Evolutionary conservation across 2,329 filamentous ascomycete genomes (phyloP), one percentile per base, ranked within the genome.

Genomic region (Aspergillus brunneoviolaceus): DNA sequence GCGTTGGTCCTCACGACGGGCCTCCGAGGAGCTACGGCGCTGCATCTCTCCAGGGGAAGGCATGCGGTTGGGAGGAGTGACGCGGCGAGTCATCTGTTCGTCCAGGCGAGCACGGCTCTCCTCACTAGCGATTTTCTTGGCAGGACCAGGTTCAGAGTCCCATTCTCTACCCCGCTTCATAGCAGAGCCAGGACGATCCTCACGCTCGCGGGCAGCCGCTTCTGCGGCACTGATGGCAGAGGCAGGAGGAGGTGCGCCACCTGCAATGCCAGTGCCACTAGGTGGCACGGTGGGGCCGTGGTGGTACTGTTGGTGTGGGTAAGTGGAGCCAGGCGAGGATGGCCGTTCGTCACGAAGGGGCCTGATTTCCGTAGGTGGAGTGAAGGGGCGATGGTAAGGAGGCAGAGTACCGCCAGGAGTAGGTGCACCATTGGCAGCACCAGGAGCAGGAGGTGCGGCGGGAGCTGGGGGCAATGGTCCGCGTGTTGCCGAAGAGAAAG

Each of bases 141-240:
- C 69, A 6, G 78, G 77, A 12, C 74, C 82, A 4, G 87, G 79
- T 39, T 96, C 92, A 39, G 94, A 89, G 67, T 98, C 95, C 93
- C 95, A 97, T 71, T 98, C 95, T 52, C 93, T 88, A 74, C 88
- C 84, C 60, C 95, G 87, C 83, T 99, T 99, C 59, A 91, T 82
- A 2, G 82, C 89, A 42, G 92, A 96, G 1, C 89, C 78, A 19
- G 92, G 91, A n/a, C 92, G 85, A 48, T 88, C 85, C 58, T 96
- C 89, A 62, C 83, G 76, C 51, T 88, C 85, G 55, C 85, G 89
- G 61, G 85, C 82, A 25, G 86, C 85, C 60, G 85, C 84, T 70
- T 94, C 89, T 51, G 89, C 87, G 50, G 89, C 86, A 60, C 86
- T 87, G 39, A 85, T 76, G 53, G 87, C 86, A 61, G 86, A 85